Conservation (phyloP, 2,329 filamentous ascomycete genomes). For the Epichloe hybrida region DNA sequence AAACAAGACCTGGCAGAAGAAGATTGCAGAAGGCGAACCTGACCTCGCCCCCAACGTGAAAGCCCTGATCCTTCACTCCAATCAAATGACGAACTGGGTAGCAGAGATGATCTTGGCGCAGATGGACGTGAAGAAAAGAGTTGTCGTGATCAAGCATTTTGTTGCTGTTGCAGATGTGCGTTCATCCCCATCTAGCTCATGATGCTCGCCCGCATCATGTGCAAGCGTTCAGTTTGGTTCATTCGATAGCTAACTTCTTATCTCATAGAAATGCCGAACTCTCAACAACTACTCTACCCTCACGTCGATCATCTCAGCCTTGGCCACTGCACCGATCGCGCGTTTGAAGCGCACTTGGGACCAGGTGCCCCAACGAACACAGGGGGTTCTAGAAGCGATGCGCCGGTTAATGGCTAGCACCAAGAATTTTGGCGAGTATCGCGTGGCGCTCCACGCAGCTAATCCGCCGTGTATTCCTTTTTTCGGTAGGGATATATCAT, state of each 20-base stretch:
- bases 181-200: conserved; percentile 10
- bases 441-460: conserved; percentile 80
- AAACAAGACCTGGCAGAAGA: conserved; percentile 99
- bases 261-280: conserved; percentile 67
- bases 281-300: conserved; percentile 96
- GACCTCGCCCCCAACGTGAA: conserved; percentile 92
- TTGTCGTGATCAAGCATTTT: conserved; percentile 97
- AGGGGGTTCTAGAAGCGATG: conserved; percentile 74
- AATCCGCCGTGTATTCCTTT: conserved; percentile 98
- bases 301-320: conserved; percentile 92
- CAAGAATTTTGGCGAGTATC: conserved; percentile 95
- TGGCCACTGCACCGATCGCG: conserved; percentile 89
- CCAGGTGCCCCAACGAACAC: conserved; percentile 76
- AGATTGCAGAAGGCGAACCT: conserved; percentile 64
- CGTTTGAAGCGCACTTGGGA: conserved; percentile 90
- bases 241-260: conserved; percentile 6
- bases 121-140: conserved; percentile 85
- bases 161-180: conserved; percentile 88
- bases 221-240: background rate
- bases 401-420: conserved; percentile 90
- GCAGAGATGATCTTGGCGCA: conserved; percentile 97
- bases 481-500: conserved; percentile 56
- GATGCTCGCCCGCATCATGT: background rate
- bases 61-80: conserved; percentile 90
- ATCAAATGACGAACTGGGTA: conserved; percentile 98